A percentile compares a stretch with the other conserved stretches of the same genome.
Evolutionary conservation across 345 rosid genomes (phyloP).

Genomic region (Lepidium sativum): DNA sequence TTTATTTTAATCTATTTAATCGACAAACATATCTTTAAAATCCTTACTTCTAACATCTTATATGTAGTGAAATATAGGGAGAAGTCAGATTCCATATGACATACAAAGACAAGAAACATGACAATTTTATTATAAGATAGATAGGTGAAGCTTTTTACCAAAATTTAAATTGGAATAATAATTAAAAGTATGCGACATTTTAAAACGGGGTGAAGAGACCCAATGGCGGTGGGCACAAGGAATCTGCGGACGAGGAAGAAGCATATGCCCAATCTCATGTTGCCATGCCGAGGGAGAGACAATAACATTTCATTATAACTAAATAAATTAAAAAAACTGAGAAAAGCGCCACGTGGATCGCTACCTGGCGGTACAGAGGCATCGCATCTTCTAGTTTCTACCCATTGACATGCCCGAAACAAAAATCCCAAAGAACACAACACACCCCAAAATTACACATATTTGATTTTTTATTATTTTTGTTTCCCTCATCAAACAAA

Average conservation of each 20-base stretch:
- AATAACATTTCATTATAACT: neutral
- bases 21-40: no score
- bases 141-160: no score
- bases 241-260: slow-evolving; percentile 19
- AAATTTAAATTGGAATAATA: no score
- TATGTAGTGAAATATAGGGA: no score
- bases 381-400: slow-evolving; percentile 38
- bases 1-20: no score
- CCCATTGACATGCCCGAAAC: neutral
- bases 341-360: slow-evolving; percentile 59
- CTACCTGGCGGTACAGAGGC: slow-evolving; percentile 51
- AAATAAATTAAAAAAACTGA: neutral
- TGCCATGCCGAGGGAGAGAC: neutral
- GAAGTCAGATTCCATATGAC: no score
- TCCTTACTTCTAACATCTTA: no score
- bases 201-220: slow-evolving; percentile 11
- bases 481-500: slow-evolving; percentile 17
- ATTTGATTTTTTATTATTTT: neutral
- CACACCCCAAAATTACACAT: neutral
- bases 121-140: no score
- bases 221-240: slow-evolving; percentile 22
- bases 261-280: slow-evolving; percentile 17
- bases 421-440: neutral
- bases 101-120: no score
- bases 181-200: no score